Conservation (phyloP, 495 filamentous ascomycete species). For the Penicillium bialowiezense region DNA sequence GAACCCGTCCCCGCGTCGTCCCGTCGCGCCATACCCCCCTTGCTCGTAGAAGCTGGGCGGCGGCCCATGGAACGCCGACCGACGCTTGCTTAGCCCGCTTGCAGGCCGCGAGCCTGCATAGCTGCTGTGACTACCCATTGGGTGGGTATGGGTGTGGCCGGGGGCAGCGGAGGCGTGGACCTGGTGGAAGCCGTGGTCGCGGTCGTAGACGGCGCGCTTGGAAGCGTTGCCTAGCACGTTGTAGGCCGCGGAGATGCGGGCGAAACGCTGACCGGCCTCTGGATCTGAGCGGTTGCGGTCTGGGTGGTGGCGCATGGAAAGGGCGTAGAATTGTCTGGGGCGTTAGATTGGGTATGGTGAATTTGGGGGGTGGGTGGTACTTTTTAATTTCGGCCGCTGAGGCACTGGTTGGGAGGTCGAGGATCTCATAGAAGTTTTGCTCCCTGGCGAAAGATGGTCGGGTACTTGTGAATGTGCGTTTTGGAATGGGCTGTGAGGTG, state of each 20-base stretch:
- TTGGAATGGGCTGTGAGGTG: neutral
- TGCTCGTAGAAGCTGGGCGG: conserved; percentile 83
- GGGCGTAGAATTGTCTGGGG: conserved; percentile 72
- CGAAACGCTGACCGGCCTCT: conserved; percentile 71
- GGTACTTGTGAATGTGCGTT: conserved; percentile 41
- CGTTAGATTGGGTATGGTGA: conserved; percentile 2
- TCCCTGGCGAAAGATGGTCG: conserved; percentile 35
- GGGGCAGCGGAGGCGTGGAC: conserved; percentile 33
- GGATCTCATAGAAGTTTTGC: conserved; percentile 72
- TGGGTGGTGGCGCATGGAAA: conserved; percentile 92
- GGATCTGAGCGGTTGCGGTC: conserved; percentile 83
- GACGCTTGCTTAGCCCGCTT: conserved; percentile 73
- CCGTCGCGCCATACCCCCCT: conserved; percentile 55
- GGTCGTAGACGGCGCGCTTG: conserved; percentile 79
- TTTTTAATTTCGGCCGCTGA: conserved; percentile 79
- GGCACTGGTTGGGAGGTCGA: conserved; percentile 69
- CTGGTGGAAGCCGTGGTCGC: conserved; percentile 48
- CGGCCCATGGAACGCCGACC: conserved; percentile 74
- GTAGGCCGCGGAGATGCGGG: conserved; percentile 85
- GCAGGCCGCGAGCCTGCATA: conserved; percentile 69
- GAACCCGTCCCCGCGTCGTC: conserved; percentile 10
- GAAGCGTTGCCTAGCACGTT: conserved; percentile 64
- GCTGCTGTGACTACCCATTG: conserved; percentile 39
- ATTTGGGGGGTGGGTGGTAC: conserved; percentile 35
- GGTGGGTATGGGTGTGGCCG: conserved; percentile 43